Base-by-base conservation (phyloP, 164 flowering plant species). In the Sextonia rubra region DNA sequence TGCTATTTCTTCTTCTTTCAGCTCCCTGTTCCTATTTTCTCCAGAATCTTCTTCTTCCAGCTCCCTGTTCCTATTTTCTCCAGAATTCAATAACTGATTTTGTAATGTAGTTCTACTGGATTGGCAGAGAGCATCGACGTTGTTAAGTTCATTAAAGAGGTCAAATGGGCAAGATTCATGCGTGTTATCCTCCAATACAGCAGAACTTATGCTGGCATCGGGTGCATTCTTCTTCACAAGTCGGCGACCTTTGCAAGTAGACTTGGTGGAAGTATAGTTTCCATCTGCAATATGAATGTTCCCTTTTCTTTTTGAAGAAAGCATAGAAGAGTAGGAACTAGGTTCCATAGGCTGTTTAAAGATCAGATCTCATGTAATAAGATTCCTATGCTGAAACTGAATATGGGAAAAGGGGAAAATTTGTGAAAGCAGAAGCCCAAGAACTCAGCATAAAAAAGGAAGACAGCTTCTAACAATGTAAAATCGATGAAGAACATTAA, bases 161-260 rank as follows among this genome's bases (percentile, higher is more conserved):
- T 66, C 60, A n/a, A 27, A 18, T 32, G 66, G 74, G 27, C 52
- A 26, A 74, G 62, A 20, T 8, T 74, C 84, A 66, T 81, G 77
- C 30, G 79, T 85, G 71, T 52, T 52, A 52, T 74, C 79, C 69
- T 78, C 82, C n/a, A 72, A 52, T 24, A 73, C 64, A 56, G 47
- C 60, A 70, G 71, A 71, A 64, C 70, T 77, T 72, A 69, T 48
- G 72, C 60, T 63, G 22, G 74, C 78, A 73, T 69, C 70, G 23
- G 52, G 64, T 49, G 25, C 68, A 73, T 66, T 79, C 72, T 74
- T 85, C 73, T 85, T 92, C 70, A 83, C 86, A 64, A 88, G 86
- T 68, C 87, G 83, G 27, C 88, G 81, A 44, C 85, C 74, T 77
- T 77, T 86, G 24, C 73, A 68, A 69, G 83, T 80, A 66, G 84